phyloP scores from a whole-genome alignment of 2,329 filamentous ascomycete species.

The Microcyclosporella mali region DNA sequence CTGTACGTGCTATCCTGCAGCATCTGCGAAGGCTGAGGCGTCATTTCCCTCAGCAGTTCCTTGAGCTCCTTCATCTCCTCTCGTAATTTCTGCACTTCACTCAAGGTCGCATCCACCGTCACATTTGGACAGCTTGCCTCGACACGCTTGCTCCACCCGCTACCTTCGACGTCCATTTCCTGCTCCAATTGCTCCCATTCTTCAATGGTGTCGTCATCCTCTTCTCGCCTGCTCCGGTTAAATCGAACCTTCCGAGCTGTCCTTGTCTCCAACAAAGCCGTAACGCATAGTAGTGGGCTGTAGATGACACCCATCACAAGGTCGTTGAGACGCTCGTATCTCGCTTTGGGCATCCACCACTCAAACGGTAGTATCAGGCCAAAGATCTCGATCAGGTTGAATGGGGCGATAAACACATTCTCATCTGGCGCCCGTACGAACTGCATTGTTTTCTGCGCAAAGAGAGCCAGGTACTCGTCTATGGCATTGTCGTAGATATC shows the following conservation, averaged over 20 bases:
- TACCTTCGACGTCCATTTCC: slow-evolving; percentile 70
- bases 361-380: slow-evolving; percentile 73
- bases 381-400: slow-evolving; percentile 89
- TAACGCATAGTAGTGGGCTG: slow-evolving; percentile 71
- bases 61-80: slow-evolving; percentile 43
- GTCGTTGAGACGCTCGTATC: slow-evolving; percentile 80
- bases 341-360: slow-evolving; percentile 79
- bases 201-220: slow-evolving; percentile 80
- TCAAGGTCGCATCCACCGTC: slow-evolving; percentile 67
- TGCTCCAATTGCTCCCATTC: slow-evolving; percentile 84
- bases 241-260: slow-evolving; percentile 38
- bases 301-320: slow-evolving; percentile 82
- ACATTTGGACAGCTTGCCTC: slow-evolving; percentile 72
- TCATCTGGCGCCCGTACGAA: slow-evolving; percentile 96
- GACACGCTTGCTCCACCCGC: slow-evolving; percentile 81
- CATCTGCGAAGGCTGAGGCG: slow-evolving; percentile 5
- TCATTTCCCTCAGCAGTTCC: slow-evolving; percentile 29
- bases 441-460: slow-evolving; percentile 90
- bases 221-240: slow-evolving; percentile 74
- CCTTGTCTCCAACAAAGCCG: slow-evolving; percentile 54
- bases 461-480: slow-evolving; percentile 92
- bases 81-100: slow-evolving; percentile 51
- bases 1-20: slow-evolving; percentile 1
- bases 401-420: slow-evolving; percentile 93
- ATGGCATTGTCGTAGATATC: slow-evolving; percentile 89